phyloP scores from a whole-genome alignment of 306 rosid species.

The Begonia peltatifolia region DNA sequence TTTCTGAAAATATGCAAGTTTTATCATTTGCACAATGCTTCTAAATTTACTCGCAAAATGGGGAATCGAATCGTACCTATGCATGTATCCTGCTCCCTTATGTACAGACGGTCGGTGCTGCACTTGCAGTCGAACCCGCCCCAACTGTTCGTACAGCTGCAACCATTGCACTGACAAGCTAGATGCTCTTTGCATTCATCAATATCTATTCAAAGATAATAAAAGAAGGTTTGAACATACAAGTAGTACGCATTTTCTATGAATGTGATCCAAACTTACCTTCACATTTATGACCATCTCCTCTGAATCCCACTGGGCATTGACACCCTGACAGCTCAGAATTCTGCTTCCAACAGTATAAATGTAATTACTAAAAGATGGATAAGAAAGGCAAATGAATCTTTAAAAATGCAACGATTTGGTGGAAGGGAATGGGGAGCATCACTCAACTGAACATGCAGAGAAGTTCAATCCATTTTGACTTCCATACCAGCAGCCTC shows the following conservation, averaged over 20 bases:
- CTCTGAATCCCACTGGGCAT: constrained; percentile 63
- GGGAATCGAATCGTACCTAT: constrained; percentile 18
- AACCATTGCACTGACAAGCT: constrained; percentile 37
- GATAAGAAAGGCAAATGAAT: too few species aligned
- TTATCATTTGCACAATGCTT: too few species aligned
- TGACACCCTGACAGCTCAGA: constrained; percentile 49
- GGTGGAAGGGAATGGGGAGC: constrained; percentile 4
- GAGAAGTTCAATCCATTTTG: constrained; percentile 35
- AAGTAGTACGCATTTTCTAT: too few species aligned
- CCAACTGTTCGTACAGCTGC: constrained; percentile 44
- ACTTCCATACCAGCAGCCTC: constrained; percentile 86
- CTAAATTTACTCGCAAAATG: too few species aligned
- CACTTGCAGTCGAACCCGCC: constrained; percentile 49
- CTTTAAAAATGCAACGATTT: neutral
- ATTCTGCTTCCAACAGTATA: constrained; percentile 23
- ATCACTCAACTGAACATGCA: constrained; percentile 91
- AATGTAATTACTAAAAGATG: neutral
- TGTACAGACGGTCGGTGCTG: constrained; percentile 23
- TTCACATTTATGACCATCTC: constrained; percentile 59
- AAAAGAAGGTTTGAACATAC: too few species aligned
- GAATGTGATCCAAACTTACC: constrained; percentile 29
- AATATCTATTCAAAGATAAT: constrained; percentile 17
- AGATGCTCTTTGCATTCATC: constrained; percentile 31
- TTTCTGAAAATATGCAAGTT: constrained; percentile 33
- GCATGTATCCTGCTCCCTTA: constrained; percentile 39